Base-by-base conservation (phyloP, 169 alveolate species). In the Besnoitia besnoiti region DNA sequence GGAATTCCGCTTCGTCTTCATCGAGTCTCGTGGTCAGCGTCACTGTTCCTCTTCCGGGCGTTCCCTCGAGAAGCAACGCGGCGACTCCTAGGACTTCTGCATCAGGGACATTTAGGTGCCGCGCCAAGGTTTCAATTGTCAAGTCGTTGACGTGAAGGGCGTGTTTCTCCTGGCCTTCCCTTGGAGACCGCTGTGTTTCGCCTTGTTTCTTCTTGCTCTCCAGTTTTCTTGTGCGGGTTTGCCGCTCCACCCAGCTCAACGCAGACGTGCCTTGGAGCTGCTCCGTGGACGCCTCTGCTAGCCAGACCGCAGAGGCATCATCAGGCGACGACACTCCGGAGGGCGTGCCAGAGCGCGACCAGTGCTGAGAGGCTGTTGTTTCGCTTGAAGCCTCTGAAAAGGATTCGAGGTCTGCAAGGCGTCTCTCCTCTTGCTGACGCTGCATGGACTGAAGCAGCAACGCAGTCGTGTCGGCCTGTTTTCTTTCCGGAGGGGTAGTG, bases 1-100 rank as follows among this genome's bases (percentile, higher is more conserved):
- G 85, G 49, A 88, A 73, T 33, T 88, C 92, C 16, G 92, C 92
- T 14, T 61, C 92, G n/a, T 88, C 92, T 37, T 88, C 92, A 40
- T 30, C 85, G 47, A 61, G 37, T 33, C 55, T 19, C 4, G 90
- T 47, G 75, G 47, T 39, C 16, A 33, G 62, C n/a, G 62, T 14
- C 24, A 82, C 90, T 0, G 30, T 44, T 3, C 46, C 59, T 40
- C 39, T 4, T 21, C 85, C 50, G 14, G 46, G 61, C 44, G 37
- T n/a, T 0, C 67, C 92, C 82, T 44, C 73, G 44, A 61, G 47
- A 3, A 88, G 73, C 77, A 59, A 39, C 37, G n/a, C 42, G 3
- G 85, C 84, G 37, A 61, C 39, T 0, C 30, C 24, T 0, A 62
- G 55, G 7, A 88, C 67, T 37, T 67, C 85, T 40, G 19, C 73